phyloP scores from a whole-genome alignment of 1,284 basidiomycete genomes.

The Apiotrichum gracile region DNA sequence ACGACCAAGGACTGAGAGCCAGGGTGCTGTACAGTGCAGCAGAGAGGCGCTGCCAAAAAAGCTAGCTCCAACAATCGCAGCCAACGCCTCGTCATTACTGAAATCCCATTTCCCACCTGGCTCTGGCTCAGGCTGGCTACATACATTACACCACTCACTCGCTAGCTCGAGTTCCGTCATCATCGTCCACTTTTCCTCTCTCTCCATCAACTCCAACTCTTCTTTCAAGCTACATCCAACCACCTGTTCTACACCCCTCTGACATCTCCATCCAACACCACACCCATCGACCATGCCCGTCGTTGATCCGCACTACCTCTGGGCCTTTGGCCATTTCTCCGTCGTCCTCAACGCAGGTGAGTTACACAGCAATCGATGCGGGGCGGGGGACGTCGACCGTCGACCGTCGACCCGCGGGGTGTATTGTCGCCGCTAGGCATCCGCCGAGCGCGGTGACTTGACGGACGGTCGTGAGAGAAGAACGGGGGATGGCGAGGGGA shows the following conservation, averaged over 20 bases:
- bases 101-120: background rate
- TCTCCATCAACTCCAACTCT: background rate
- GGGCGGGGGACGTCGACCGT: no score
- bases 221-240: background rate
- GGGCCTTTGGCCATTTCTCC: slow-evolving; percentile 42
- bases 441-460: no score
- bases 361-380: slow-evolving; percentile 8
- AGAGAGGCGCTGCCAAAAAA: no score
- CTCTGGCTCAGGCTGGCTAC: background rate
- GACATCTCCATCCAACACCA: background rate
- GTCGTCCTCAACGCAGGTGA: slow-evolving; percentile 37
- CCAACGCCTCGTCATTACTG: no score
- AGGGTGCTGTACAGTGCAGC: no score
- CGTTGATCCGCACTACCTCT: slow-evolving; percentile 43
- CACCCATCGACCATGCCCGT: slow-evolving; percentile 17
- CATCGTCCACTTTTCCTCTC: background rate
- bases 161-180: no score
- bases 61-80: no score
- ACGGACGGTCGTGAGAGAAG: no score
- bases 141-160: slow-evolving; percentile 1
- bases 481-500: no score
- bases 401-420: no score
- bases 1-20: no score
- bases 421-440: no score
- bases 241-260: background rate